Base-by-base conservation (phyloP, 2,329 filamentous ascomycete genomes). In the Aspergillus versicolor region DNA sequence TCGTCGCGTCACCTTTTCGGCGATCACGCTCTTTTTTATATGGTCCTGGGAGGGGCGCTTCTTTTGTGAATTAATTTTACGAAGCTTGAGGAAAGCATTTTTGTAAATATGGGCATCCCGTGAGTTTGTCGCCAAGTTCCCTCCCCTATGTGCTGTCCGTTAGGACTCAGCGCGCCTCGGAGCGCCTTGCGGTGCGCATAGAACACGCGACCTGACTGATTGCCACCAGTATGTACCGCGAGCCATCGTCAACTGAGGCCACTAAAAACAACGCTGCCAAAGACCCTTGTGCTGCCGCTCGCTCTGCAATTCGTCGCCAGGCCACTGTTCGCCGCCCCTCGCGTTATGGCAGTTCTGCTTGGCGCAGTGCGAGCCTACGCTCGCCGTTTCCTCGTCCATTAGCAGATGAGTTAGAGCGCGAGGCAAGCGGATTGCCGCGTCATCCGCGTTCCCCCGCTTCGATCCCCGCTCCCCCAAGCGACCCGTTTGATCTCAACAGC, bases 271-370 rank as follows among this genome's bases (percentile, higher is more conserved):
- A 76, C 57, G 69, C 75, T 52, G 68, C 75, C 61, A 85, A 84
- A 69, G 84, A 86, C 65, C 70, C 78, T 38, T 79, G 79, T 56
- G 82, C 82, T 46, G 69, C 76, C 55, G 73, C 79, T 54, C 82
- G 84, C 67, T 86, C 83, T 40, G 73, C 82, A 42, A 87, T 87
- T 65, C 81, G 84, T 59, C 81, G 84, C 57, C 77, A 80, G 61
- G 65, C 73, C 57, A 67, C 71, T 45, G 69, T 77, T 59, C 69
- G 70, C 42, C 70, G 70, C 41, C 61, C 65, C 19, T 66, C 66
- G 46, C 70, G 67, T 55, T 63, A 67, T 53, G 57, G 54, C 57
- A 56, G 63, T 42, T 67, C 67, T 37, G 64, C 67, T 37, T 60
- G 66, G 59, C 70, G 69, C 54, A 65, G 69, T 41, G 61, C 62